Evolutionary conservation across 2,329 filamentous ascomycete genomes (phyloP), one percentile per base, ranked within the genome.

Genomic region (Onygena corvina): DNA sequence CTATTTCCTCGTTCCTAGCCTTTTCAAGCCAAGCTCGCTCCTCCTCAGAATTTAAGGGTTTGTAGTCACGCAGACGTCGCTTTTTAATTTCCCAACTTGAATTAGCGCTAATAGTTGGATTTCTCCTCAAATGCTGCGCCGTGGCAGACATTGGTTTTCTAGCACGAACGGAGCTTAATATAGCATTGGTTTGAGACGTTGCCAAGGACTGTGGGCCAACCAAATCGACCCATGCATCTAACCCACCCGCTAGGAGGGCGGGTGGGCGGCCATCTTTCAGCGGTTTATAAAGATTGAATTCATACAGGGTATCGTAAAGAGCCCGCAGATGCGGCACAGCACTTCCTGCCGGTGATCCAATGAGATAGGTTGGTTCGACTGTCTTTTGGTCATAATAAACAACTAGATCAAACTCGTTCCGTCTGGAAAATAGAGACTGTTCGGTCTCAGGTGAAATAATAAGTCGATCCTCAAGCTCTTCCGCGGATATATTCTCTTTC

Each of bases 171-270:
- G 66, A 69, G 3, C 70, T 67, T 50, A 74, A 67, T 25, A 72
- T 61, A 11, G 71, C 69, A 20, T 74, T 71, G 1, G 77, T 81
- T 20, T 72, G 69, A 2, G 77, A 78, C 18, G 72, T 73, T 44
- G 73, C 70, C 45, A 84, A 69, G 1, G 83, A 81, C 48, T 80
- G 75, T 9, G 72, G 68, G 1, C 92, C 90, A 58, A 94, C 74
- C n/a, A 92, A 67, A 58, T 92, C 83, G 14, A 80, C 70, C 92
- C 92, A 98, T 3, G 87, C 85, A 57, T 89, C 80, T 8, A 98
- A 65, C 0, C 92, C 92, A 14, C 92, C 92, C 47, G 77, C 71
- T 1, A 98, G 71, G 27, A 98, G 72, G 49, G 87, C 84, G 0
- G 90, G 89, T 2, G 77, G 75, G 21, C 80, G 74, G 51, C 79